A percentile compares a stretch with the other conserved stretches of the same genome.
Evolutionary conservation across 2,329 filamentous ascomycete genomes (phyloP).

Genomic region (Cladorrhinum sp.): DNA sequence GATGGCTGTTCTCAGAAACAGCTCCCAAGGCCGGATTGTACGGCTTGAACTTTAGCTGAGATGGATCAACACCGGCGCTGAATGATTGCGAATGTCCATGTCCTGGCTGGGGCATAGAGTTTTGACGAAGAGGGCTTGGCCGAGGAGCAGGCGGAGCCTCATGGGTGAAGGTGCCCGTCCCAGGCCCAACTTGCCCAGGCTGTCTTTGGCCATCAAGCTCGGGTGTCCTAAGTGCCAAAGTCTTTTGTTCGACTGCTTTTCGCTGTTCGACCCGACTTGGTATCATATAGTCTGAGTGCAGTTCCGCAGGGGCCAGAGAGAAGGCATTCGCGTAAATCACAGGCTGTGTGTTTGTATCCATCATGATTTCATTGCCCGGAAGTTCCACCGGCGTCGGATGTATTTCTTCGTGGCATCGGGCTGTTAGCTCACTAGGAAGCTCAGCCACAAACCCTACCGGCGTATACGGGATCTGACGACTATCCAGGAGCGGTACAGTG

Average conservation of each 20-base stretch:
- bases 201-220: conserved; percentile 3
- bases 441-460: conserved; percentile 47
- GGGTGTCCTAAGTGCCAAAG: neutral
- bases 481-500: conserved; percentile 35
- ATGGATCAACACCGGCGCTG: neutral
- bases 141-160: conserved; percentile 9
- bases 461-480: conserved; percentile 34
- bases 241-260: neutral
- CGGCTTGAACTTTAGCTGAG: conserved; percentile 19
- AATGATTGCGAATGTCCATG: neutral
- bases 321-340: conserved; percentile 15
- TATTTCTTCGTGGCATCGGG: conserved; percentile 39
- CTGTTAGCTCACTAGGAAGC: conserved; percentile 45
- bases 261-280: neutral
- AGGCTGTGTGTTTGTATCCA: conserved; percentile 25
- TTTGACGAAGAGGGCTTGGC: conserved; percentile 7
- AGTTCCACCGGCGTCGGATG: conserved; percentile 42
- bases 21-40: conserved; percentile 18
- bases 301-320: conserved; percentile 19
- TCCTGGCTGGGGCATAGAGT: conserved; percentile 7
- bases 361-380: conserved; percentile 33
- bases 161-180: conserved; percentile 3
- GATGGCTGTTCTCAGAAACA: neutral
- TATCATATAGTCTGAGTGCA: conserved; percentile 6
- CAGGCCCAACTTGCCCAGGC: conserved; percentile 1